Base-by-base conservation (phyloP, 257 asterid genomes). In the Henckelia pumila region DNA sequence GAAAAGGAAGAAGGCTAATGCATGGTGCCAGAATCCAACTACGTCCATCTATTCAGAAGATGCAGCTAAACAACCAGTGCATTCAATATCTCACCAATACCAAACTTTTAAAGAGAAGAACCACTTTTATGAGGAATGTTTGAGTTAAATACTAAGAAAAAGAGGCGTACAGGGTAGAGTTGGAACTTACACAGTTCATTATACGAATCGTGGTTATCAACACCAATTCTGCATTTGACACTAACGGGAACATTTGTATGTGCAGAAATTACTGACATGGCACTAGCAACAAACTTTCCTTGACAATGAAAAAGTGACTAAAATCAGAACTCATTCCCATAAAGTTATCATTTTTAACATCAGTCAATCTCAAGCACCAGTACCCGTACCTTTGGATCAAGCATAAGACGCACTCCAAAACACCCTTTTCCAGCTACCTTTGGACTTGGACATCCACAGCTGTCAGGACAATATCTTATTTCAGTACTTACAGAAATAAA, bases 371-470 rank as follows among this genome's bases (percentile, higher is more conserved):
- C 52, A 69, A 66, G 52, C 52, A 67, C 71, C 68, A 66, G 32
- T 37, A 21, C 32, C 67, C 90, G 75, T 56, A 93, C 98, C 97
- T 93, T 85, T 63, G 98, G 98, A 69, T 90, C 94, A 79, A 89
- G 96, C 98, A 93, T 93, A 71, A 86, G 89, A 50, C 94, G 88
- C 68, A 77, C 97, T 28, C 97, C 98, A 64, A 93, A 93, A 76
- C 98, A 93, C 69, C 98, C 98, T 79, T 93, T 89, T 70, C 98
- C 96, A 81, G 97, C 98, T 73, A 90, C 97, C 78, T 80, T 93
- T 4, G 97, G 92, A 70, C 97, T 90, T 63, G 98, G 97, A 75
- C 97, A 93, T 63, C 98, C 98, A 78, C 98, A 93, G 73, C 98
- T 93, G 90, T 68, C 16, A 52, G 58, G 57, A 44, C 72, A 57